Conservation (phyloP, 73 alveolate species). For the Paramecium biaurelia region DNA sequence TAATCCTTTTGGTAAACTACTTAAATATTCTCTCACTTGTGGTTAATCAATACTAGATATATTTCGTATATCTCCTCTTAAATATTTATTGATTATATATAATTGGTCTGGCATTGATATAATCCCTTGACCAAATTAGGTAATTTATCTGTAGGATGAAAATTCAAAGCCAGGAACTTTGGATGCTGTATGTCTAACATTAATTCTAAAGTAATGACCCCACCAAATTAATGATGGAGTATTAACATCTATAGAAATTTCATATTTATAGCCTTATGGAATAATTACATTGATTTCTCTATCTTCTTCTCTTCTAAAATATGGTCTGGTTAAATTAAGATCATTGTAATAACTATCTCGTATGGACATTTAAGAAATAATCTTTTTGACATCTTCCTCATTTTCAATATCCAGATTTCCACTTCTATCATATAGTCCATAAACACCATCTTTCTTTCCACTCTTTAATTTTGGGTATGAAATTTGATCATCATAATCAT, state of each 20-base stretch:
- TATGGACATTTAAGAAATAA: neutral
- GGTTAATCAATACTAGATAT: conserved; percentile 62
- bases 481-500: conserved; percentile 71
- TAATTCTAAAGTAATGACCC: neutral
- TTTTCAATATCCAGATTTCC: conserved; percentile 30
- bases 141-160: conserved; percentile 12
- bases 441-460: conserved; percentile 51
- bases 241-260: conserved; percentile 69
- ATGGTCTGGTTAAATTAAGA: neutral
- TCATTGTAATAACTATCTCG: neutral
- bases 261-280: conserved; percentile 77
- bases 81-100: neutral
- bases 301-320: neutral
- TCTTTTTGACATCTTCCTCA: neutral
- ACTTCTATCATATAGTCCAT: conserved; percentile 46
- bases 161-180: conserved; percentile 11
- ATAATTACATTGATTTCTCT: conserved; percentile 71
- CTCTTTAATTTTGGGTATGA: conserved; percentile 56
- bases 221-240: conserved; percentile 60
- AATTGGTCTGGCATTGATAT: neutral
- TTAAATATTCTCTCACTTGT: conserved; percentile 12
- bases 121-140: neutral
- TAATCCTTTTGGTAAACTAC: neutral
- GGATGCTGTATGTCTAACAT: conserved; percentile 32
- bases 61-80: neutral